phyloP scores from a whole-genome alignment of 352 stramenopile genomes.

The Globisporangium abappressorium region DNA sequence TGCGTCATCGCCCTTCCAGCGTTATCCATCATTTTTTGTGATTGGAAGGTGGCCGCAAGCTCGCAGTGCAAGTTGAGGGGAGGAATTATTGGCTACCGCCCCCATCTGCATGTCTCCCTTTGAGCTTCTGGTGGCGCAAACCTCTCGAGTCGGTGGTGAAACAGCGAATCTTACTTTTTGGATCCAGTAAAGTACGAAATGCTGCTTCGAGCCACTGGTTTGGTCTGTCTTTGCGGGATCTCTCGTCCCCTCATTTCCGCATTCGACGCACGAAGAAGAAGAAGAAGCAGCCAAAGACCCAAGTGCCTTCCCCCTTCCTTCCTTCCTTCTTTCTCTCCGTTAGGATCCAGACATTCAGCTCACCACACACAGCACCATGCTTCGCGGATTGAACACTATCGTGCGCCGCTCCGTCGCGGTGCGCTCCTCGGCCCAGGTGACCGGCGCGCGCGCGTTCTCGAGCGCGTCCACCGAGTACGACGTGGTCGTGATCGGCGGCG shows the following conservation, averaged over 20 bases:
- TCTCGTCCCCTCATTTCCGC: constrained; percentile 19
- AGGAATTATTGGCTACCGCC: background rate
- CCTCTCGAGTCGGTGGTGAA: background rate
- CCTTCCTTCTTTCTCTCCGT: background rate
- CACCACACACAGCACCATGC: constrained; percentile 21
- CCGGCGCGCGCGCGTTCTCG: constrained; percentile 46
- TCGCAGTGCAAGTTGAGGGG: background rate
- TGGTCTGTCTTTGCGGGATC: background rate
- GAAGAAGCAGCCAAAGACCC: background rate
- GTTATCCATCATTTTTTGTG: constrained; percentile 5
- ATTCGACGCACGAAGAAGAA: constrained; percentile 10
- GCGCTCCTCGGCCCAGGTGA: constrained; percentile 17
- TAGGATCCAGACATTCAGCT: background rate
- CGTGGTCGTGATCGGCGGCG: constrained; percentile 92
- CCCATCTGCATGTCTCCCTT: constrained; percentile 1
- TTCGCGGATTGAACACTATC: constrained; percentile 31
- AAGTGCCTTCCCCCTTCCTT: background rate
- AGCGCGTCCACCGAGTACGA: constrained; percentile 58
- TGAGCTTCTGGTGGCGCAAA: background rate
- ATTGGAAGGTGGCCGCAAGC: constrained; percentile 5
- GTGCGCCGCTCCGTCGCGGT: constrained; percentile 35
- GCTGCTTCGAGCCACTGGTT: constrained; percentile 13
- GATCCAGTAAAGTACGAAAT: constrained; percentile 8
- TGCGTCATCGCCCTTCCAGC: background rate
- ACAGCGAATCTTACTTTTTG: background rate